Base-by-base conservation (phyloP, 2,329 filamentous ascomycete species). In the Blastomyces gilchristii region DNA sequence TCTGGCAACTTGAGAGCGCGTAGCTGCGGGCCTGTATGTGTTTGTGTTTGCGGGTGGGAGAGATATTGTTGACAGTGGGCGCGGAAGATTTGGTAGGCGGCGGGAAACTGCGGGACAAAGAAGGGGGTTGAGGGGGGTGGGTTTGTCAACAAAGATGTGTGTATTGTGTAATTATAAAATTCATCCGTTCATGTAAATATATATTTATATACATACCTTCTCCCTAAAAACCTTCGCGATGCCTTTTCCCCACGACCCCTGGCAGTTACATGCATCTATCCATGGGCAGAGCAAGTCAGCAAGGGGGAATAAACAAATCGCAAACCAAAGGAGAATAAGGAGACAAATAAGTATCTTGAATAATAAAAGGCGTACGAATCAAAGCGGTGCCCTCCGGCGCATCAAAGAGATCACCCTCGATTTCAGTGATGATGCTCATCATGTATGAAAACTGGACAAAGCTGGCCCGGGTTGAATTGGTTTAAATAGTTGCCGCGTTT, bases 171-270 rank as follows among this genome's bases (percentile, higher is more conserved):
- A 31, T 31, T 31, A 31, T 31, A 2, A n/a, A 18, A 37, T 41
- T 41, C 34, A 5, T 57, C 50, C 22, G 14, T 25, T n/a, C 56
- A 28, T 22, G 16, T 57, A 57, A n/a, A 39, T 22, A 22, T 22
- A 22, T 22, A 22, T 22, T 0, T 14, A 2, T 37, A 57, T 45
- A n/a, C 34, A 31, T 45, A 76, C 74, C 28, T 71, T 71, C 4
- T 71, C 64, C 28, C 75, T 78, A 72, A 86, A 85, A 0, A 72
- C 75, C 43, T 69, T 66, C 1, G 84, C 84, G 61, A 86, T 83
- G n/a, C 84, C 84, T 3, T 76, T 77, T 56, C 82, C 82, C 84
- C 84, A 87, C 16, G 68, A 69, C 6, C 84, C 84, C 65, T 78
- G 72, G 60, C 79, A 80, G 70, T 86, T 87, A 73, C 83, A 86